Evolutionary conservation across 1,284 basidiomycete genomes (phyloP).

Genomic region (Cutaneotrichosporon arboriforme): DNA sequence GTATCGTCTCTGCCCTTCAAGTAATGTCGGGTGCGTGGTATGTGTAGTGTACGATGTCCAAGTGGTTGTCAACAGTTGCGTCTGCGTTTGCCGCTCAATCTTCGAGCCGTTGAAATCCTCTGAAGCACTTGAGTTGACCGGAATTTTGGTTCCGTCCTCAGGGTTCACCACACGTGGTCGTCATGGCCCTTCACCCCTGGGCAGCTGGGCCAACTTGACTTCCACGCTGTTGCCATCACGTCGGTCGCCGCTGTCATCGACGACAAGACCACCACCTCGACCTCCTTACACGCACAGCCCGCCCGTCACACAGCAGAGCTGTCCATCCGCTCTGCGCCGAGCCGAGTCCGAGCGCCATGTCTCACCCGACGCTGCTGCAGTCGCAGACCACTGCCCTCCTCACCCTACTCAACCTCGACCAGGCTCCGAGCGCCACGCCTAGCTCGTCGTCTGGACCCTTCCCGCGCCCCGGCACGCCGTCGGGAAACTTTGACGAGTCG

Average conservation of each 20-base stretch:
- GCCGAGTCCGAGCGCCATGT: constrained; percentile 22
- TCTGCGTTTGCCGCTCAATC: too few relatives aligned
- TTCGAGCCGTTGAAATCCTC: too few relatives aligned
- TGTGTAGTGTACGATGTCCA: too few relatives aligned
- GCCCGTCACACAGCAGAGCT: too few relatives aligned
- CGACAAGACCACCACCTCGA: background rate
- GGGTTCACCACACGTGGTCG: too few relatives aligned
- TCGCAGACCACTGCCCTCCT: constrained; percentile 50
- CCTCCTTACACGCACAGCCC: background rate
- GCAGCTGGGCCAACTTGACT: too few relatives aligned
- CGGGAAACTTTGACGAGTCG: constrained; percentile 32
- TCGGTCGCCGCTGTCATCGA: background rate
- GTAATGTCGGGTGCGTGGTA: too few relatives aligned
- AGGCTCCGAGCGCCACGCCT: constrained; percentile 20
- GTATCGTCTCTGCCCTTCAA: too few relatives aligned
- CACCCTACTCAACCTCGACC: constrained; percentile 52
- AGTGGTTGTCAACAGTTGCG: too few relatives aligned
- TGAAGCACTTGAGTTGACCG: too few relatives aligned
- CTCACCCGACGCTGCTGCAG: constrained; percentile 48
- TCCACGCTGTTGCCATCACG: background rate
- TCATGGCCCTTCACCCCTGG: too few relatives aligned
- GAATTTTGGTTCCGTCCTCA: too few relatives aligned
- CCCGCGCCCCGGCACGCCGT: constrained; percentile 36
- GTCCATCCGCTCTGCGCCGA: background rate
- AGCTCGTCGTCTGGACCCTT: constrained; percentile 23